Percentiles rank a stretch among this genome's conserved stretches.
Evolutionary conservation across 306 rosid species (phyloP).

Genomic region (Ammopiptanthus mongolicus): DNA sequence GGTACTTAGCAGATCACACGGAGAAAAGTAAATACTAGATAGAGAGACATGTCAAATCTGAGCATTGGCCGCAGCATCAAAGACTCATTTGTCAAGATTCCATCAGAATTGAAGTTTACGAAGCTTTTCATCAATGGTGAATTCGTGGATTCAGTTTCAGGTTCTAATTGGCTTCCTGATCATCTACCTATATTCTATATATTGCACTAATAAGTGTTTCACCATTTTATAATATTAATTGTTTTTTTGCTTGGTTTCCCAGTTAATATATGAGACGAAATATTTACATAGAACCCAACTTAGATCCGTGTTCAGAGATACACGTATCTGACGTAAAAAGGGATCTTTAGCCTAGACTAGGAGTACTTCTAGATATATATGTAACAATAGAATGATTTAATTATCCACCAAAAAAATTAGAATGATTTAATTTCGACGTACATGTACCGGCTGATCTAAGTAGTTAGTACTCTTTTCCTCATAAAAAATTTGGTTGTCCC

Average conservation of each 20-base stretch:
- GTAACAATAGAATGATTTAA: no score
- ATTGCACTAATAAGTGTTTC: not conserved
- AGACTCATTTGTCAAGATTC: constrained; percentile 33
- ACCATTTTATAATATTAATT: not conserved
- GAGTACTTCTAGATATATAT: no score
- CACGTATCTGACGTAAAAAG: no score
- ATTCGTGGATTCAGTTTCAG: constrained; percentile 78
- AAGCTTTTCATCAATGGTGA: constrained; percentile 92
- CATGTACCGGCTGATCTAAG: no score
- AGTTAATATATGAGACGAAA: not conserved
- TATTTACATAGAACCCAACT: not conserved
- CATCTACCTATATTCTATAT: not conserved
- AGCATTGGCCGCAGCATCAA: constrained; percentile 8
- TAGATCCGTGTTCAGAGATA: no score
- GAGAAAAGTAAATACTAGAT: not conserved
- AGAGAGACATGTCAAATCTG: constrained; percentile 36
- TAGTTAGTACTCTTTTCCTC: no score
- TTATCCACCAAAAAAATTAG: no score
- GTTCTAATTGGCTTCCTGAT: constrained; percentile 25
- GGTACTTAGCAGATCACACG: not conserved
- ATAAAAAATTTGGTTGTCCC: no score
- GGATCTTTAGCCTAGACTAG: no score
- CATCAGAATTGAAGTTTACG: constrained; percentile 66
- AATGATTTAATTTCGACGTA: no score
- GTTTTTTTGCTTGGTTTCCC: not conserved